A percentile compares a stretch with the other conserved stretches of the same genome.
Evolutionary conservation across 495 filamentous ascomycete genomes (phyloP).

Genomic region (Tuber microsphaerosporum): DNA sequence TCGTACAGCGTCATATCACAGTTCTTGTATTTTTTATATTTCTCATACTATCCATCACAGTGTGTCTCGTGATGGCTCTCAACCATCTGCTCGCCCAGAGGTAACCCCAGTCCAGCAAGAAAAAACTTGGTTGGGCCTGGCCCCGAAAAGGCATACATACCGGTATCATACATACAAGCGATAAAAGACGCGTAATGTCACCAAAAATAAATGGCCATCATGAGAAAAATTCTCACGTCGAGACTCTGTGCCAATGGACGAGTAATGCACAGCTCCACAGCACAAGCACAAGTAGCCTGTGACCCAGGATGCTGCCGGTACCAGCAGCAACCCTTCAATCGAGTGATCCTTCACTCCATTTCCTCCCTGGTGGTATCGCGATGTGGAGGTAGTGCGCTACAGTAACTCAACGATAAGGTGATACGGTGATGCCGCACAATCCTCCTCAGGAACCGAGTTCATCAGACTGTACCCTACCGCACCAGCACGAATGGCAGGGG

Average conservation of each 20-base stretch:
- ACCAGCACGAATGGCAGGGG: background rate
- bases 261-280: background rate
- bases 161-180: background rate
- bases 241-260: background rate
- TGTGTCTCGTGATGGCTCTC: background rate
- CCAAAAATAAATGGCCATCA: background rate
- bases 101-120: background rate
- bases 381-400: background rate
- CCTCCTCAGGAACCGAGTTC: background rate
- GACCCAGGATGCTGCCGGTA: background rate
- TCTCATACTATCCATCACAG: background rate
- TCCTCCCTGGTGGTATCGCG: background rate
- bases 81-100: background rate
- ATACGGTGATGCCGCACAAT: background rate
- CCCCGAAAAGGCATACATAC: background rate
- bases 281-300: background rate
- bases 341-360: background rate
- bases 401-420: background rate
- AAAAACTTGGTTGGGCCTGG: background rate
- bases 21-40: background rate
- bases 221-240: background rate
- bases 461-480: background rate
- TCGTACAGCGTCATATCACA: background rate
- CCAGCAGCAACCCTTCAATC: background rate
- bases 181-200: constrained; percentile 1